Conservation (phyloP, 2,329 filamentous ascomycete genomes). For the Sclerotinia borealis region DNA sequence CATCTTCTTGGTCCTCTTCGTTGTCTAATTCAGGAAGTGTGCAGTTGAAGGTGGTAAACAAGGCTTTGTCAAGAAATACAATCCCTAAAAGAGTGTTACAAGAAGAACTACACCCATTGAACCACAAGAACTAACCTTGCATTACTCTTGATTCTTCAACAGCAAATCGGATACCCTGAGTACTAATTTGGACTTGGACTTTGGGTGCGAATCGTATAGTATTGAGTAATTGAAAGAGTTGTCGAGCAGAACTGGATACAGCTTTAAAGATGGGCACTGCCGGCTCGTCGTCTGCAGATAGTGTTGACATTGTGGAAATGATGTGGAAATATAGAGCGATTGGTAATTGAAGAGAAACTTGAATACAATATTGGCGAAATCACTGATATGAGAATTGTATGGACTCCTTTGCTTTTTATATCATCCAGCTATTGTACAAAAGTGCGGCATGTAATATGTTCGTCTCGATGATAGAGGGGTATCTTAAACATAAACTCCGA, state of each 20-base stretch:
- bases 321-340: not conserved
- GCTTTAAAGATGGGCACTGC: constrained; percentile 60
- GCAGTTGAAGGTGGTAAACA: constrained; percentile 82
- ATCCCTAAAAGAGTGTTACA: constrained; percentile 44
- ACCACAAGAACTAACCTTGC: constrained; percentile 60
- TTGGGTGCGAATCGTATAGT: constrained; percentile 52
- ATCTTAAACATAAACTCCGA: constrained; percentile 86
- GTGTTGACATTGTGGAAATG: constrained; percentile 26
- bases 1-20: constrained; percentile 36
- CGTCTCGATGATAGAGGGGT: constrained; percentile 16
- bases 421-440: constrained; percentile 31
- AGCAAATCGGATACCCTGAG: constrained; percentile 79
- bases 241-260: constrained; percentile 70
- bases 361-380: constrained; percentile 13
- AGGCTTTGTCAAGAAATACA: constrained; percentile 78
- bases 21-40: constrained; percentile 42
- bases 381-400: constrained; percentile 16
- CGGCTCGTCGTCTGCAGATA: constrained; percentile 21
- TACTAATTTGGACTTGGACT: constrained; percentile 67
- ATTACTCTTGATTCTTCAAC: constrained; percentile 85
- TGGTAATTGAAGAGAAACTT: not conserved
- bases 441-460: constrained; percentile 24
- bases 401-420: constrained; percentile 28
- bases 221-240: constrained; percentile 59
- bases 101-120: constrained; percentile 9